Conservation (phyloP, 208 protist species). For the Leishmania tropica region DNA sequence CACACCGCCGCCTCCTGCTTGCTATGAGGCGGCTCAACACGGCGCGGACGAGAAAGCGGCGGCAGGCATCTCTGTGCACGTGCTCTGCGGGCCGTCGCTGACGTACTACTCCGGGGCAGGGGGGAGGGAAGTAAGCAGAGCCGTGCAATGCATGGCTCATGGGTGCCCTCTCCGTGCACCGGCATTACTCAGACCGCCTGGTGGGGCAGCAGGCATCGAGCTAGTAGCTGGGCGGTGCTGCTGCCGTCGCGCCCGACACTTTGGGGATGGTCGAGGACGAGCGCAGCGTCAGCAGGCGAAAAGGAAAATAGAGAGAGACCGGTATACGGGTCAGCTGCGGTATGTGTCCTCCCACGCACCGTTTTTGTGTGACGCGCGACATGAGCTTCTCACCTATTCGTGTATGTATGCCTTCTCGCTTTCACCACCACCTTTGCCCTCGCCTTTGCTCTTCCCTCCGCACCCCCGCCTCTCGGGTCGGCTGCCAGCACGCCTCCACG, state of each 20-base stretch:
- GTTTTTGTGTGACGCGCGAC: background rate
- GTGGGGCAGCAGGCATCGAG: background rate
- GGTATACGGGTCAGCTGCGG: too few species aligned
- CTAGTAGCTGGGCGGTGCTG: background rate
- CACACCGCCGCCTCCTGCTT: constrained; percentile 82
- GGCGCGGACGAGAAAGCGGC: background rate
- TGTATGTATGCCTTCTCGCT: background rate
- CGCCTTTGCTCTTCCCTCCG: background rate
- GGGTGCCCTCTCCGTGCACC: background rate
- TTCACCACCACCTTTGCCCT: too few species aligned
- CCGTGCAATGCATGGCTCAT: background rate
- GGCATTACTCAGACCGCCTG: background rate
- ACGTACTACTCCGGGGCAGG: background rate
- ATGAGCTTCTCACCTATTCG: background rate
- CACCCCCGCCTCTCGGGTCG: background rate
- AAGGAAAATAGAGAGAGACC: background rate
- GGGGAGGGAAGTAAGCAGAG: background rate
- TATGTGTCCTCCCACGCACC: too few species aligned
- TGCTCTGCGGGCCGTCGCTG: background rate
- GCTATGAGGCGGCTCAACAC: constrained; percentile 19
- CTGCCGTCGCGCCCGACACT: background rate
- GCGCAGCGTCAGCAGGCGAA: background rate
- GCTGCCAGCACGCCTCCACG: background rate
- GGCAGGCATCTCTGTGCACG: background rate
- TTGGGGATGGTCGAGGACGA: background rate